A percentile compares a stretch with the other conserved stretches of the same genome.
Conservation (phyloP, 331 rosid species). For the Erythrophleum ivorense region DNA sequence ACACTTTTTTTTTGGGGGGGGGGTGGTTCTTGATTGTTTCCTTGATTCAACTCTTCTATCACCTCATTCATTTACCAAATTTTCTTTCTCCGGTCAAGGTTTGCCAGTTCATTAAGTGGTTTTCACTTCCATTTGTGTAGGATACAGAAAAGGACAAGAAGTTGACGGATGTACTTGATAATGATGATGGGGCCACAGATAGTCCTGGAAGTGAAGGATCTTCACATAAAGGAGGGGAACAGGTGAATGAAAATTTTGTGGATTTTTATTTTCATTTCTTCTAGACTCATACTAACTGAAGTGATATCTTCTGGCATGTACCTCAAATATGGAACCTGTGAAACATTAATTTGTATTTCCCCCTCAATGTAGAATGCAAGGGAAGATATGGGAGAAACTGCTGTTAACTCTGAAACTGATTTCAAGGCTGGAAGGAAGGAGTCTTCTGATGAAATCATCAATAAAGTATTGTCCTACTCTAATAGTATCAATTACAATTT, state of each 20-base stretch:
- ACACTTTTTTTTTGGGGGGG: background rate
- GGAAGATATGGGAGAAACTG: conserved; percentile 36
- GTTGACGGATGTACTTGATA: conserved; percentile 50
- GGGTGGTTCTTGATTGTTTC: background rate
- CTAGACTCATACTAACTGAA: conserved; percentile 7
- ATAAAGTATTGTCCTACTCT: conserved; percentile 38
- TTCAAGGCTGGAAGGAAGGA: conserved; percentile 31
- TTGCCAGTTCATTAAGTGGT: conserved; percentile 26
- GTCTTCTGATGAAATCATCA: conserved; percentile 39
- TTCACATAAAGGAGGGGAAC: conserved; percentile 39
- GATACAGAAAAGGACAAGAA: conserved; percentile 48
- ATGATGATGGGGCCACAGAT: conserved; percentile 39
- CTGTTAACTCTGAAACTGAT: conserved; percentile 41
- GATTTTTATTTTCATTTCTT: conserved; percentile 28
- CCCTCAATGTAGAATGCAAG: conserved; percentile 35
- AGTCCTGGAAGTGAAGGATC: conserved; percentile 44
- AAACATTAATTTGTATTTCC: conserved; percentile 23
- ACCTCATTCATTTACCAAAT: background rate
- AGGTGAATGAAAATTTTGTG: conserved; percentile 38
- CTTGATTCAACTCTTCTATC: background rate
- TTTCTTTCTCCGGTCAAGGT: conserved; percentile 18
- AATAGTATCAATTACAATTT: conserved; percentile 18
- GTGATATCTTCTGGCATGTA: conserved; percentile 17
- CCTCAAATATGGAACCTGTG: conserved; percentile 32
- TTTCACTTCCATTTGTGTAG: conserved; percentile 57